These are phyloP conservation scores for Didymella segeticola DNA, from an alignment of 2,329 filamentous ascomycete genomes.

Conservation along the genomic window DNA sequence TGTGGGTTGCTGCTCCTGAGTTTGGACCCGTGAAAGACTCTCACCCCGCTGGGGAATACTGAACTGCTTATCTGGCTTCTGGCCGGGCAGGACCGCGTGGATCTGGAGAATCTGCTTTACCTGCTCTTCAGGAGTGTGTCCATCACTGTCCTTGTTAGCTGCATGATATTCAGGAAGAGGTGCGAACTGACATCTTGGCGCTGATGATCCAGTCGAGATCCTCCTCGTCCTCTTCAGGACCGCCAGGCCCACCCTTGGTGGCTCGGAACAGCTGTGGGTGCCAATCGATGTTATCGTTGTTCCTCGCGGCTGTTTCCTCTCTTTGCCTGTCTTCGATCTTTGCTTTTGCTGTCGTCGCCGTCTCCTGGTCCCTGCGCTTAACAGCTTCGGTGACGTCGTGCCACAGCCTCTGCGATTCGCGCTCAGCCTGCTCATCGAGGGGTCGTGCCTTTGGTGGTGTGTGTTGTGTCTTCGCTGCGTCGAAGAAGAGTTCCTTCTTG, in stretches of 20 bases:
- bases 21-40: slow-evolving; percentile 24
- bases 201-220: slow-evolving; percentile 95
- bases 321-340: slow-evolving; percentile 92
- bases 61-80: slow-evolving; percentile 63
- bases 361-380: slow-evolving; percentile 81
- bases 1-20: slow-evolving; percentile 8
- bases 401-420: slow-evolving; percentile 92
- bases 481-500: slow-evolving; percentile 87
- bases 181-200: slow-evolving; percentile 72
- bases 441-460: slow-evolving; percentile 76
- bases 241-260: slow-evolving; percentile 73
- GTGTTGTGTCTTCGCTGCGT: slow-evolving; percentile 79
- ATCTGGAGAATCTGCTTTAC: slow-evolving; percentile 85
- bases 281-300: slow-evolving; percentile 84
- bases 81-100: slow-evolving; percentile 82
- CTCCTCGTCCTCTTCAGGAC: slow-evolving; percentile 80
- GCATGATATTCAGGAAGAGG: background rate
- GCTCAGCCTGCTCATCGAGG: slow-evolving; percentile 83
- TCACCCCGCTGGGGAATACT: slow-evolving; percentile 62
- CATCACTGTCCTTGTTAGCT: slow-evolving; percentile 53
- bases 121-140: slow-evolving; percentile 70
- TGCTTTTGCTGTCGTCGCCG: slow-evolving; percentile 95
- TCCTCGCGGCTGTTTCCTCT: slow-evolving; percentile 81
- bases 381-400: slow-evolving; percentile 80
- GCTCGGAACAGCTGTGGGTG: slow-evolving; percentile 82